A percentile compares a stretch with the other conserved stretches of the same genome.
Conservation (phyloP, 2,329 filamentous ascomycete genomes). For the Colletotrichum salicis region DNA sequence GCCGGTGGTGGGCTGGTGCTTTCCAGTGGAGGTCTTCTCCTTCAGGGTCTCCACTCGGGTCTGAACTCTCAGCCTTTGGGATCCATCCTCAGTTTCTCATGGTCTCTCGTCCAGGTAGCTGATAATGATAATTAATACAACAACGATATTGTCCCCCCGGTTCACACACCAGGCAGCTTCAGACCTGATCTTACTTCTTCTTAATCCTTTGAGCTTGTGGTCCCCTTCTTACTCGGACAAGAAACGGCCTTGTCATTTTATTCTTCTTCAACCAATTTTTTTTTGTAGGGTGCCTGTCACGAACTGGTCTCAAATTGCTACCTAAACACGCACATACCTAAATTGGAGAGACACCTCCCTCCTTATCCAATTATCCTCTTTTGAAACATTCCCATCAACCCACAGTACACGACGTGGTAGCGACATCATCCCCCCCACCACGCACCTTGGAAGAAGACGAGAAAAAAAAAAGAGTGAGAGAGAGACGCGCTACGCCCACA, state of each 20-base stretch:
- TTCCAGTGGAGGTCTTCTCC: not conserved
- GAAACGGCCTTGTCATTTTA: not conserved
- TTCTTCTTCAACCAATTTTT: not conserved
- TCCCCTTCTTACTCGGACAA: not conserved
- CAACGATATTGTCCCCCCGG: not conserved
- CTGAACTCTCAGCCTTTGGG: conserved; percentile 1
- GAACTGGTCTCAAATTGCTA: conserved; percentile 16
- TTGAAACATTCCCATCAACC: not conserved
- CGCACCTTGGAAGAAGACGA: not conserved
- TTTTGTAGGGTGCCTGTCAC: not conserved
- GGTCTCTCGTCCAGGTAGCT: not conserved
- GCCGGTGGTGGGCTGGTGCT: not conserved
- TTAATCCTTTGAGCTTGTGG: not conserved
- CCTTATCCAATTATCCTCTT: not conserved
- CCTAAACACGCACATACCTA: not conserved
- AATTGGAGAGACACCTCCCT: not conserved
- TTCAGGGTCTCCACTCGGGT: not conserved
- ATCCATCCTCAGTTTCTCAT: not conserved
- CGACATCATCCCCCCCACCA: conserved; percentile 1
- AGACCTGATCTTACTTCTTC: not conserved
- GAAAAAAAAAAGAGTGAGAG: conserved; percentile 9
- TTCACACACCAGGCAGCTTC: not conserved
- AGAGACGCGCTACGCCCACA: conserved; percentile 13
- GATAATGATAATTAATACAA: conserved; percentile 16
- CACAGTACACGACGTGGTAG: not conserved